phyloP scores from a whole-genome alignment of 257 asterid species.

The Fraxinus anomala region DNA sequence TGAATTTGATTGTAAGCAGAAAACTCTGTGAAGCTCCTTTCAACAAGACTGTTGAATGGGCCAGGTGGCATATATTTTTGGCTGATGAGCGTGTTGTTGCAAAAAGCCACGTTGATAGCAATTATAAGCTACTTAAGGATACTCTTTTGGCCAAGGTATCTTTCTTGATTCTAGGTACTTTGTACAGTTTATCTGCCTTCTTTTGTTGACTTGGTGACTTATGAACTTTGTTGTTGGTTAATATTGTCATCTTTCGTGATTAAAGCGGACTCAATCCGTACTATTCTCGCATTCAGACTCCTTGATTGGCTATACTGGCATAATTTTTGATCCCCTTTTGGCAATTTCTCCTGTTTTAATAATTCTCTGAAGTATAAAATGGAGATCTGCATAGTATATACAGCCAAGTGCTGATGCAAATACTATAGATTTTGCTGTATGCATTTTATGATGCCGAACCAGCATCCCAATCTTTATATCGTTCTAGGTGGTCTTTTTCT shows the following conservation, averaged over 20 bases:
- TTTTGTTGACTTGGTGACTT: background rate
- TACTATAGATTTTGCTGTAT: background rate
- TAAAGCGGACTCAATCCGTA: background rate
- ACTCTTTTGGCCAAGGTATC: constrained; percentile 80
- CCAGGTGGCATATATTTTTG: constrained; percentile 85
- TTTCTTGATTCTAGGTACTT: background rate
- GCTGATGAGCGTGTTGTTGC: constrained; percentile 95
- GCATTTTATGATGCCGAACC: background rate
- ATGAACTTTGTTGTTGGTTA: background rate
- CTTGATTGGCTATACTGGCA: background rate
- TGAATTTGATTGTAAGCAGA: constrained; percentile 43
- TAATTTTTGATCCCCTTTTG: background rate
- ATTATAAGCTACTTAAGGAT: constrained; percentile 87
- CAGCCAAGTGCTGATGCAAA: background rate
- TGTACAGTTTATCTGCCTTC: background rate
- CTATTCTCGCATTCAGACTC: background rate
- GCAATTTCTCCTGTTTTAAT: background rate
- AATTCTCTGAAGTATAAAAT: background rate
- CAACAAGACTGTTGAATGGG: constrained; percentile 94
- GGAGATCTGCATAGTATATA: background rate
- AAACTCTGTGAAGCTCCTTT: constrained; percentile 90
- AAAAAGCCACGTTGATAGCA: constrained; percentile 84
- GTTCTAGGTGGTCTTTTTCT: background rate
- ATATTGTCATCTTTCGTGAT: background rate
- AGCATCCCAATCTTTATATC: background rate